Base-by-base conservation (phyloP, 495 filamentous ascomycete species). In the Hypoxylon cercidicola region DNA sequence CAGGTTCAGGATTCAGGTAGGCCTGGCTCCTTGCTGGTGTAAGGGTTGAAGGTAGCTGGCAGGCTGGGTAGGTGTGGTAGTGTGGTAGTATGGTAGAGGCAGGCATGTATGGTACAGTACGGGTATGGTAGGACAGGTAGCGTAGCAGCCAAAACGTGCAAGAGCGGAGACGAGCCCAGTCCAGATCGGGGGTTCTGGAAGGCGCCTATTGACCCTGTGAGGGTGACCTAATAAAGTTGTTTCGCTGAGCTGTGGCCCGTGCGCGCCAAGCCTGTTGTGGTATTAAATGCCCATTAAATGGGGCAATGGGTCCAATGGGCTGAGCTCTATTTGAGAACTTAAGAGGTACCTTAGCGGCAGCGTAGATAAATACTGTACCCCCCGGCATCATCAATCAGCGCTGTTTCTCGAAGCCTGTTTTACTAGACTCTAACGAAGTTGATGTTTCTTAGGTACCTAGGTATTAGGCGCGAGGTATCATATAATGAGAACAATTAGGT, bases 1-100 rank as follows among this genome's bases (percentile, higher is more conserved):
- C 64, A 62, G 71, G 7, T 40, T 71, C 58, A 55, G 64, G 59
- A 62, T 58, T 59, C 56, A 68, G 64, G 57, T 52, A 56, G 58
- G 59, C 43, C 40, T 62, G 59, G 48, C 9, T 52, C 46, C 62
- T 56, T 35, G 39, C 55, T 61, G 51, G 56, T 61, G 63, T 66
- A 60, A 67, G 64, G 64, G 56, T 60, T 60, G 45, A 55, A 55
- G 46, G 63, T 66, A 60, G 53, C 41, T 25, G 34, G 39, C 19
- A 46, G 20, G 50, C 51, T 62, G 44, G 51, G 46, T 47, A 47
- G 44, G 25, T 43, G 45, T 34, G 43, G 46, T 43, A 19, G 43
- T 60, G 43, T 48, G 43, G 43, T 19, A 7, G 35, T 54, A 9
- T 44, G 41, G 41, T 21, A 11, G 3, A 5, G 37, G 13, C 20